These are phyloP conservation scores for Eimeria falciformis DNA, from an alignment of 169 alveolate genomes.

Conservation along the genomic window DNA sequence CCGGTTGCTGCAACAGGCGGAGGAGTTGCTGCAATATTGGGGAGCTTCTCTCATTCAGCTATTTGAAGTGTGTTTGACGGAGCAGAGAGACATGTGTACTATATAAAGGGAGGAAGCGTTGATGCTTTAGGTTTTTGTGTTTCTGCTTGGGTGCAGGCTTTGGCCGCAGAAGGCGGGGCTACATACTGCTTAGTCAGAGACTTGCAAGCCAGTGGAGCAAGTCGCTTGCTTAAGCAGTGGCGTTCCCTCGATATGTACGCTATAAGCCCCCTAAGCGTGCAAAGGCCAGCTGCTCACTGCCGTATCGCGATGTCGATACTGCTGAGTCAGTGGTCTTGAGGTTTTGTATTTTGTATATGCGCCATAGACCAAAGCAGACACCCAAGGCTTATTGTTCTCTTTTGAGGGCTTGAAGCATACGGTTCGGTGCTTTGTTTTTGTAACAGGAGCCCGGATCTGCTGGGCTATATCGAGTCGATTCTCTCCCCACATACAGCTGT, in stretches of 20 bases:
- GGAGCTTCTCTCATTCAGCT: slow-evolving; percentile 56
- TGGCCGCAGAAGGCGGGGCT: slow-evolving; percentile 30
- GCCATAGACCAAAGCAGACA: too few relatives aligned
- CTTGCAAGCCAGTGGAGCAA: slow-evolving; percentile 28
- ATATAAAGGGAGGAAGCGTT: not conserved
- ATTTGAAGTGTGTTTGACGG: slow-evolving; percentile 27
- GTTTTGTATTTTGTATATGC: not conserved
- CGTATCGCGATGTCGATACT: not conserved
- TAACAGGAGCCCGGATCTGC: slow-evolving; percentile 15
- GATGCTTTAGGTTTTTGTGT: not conserved
- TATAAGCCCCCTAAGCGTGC: not conserved
- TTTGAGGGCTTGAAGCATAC: too few relatives aligned
- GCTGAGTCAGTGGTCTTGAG: not conserved
- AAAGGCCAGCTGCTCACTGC: not conserved
- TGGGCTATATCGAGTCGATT: slow-evolving; percentile 46
- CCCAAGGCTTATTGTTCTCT: too few relatives aligned
- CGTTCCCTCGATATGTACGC: slow-evolving; percentile 54
- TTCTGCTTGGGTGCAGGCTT: slow-evolving; percentile 25
- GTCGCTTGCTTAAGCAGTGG: slow-evolving; percentile 42
- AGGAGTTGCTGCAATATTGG: slow-evolving; percentile 39
- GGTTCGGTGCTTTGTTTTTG: not conserved
- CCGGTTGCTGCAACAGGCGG: slow-evolving; percentile 13
- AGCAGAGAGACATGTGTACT: not conserved
- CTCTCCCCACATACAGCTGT: slow-evolving; percentile 16
- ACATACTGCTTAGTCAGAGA: slow-evolving; percentile 32